Percentiles rank a stretch among this genome's conserved stretches.
Conservation (phyloP, 345 rosid genomes). For the Triadica sebifera region DNA sequence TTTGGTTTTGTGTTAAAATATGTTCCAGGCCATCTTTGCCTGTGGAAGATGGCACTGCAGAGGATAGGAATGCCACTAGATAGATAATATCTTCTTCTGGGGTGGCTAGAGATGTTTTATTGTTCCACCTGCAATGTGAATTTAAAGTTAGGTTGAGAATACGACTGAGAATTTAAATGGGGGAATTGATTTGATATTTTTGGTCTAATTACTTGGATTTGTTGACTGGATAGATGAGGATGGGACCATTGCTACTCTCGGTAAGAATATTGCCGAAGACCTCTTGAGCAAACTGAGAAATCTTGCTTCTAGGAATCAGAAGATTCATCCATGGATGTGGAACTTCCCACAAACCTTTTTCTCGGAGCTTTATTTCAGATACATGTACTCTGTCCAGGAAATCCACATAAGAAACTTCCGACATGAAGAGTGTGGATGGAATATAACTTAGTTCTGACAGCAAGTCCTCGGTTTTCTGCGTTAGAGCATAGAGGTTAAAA, state of each 20-base stretch:
- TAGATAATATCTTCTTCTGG: conserved; percentile 80
- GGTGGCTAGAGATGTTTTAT: conserved; percentile 60
- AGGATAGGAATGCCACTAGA: conserved; percentile 71
- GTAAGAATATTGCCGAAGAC: conserved; percentile 68
- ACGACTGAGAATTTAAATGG: not conserved
- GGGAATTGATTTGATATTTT: not conserved
- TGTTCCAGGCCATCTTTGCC: conserved; percentile 54
- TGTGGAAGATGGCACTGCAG: conserved; percentile 64
- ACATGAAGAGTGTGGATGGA: conserved; percentile 62
- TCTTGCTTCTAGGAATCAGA: conserved; percentile 65
- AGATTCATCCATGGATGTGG: conserved; percentile 98
- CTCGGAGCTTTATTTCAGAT: conserved; percentile 63
- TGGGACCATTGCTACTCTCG: conserved; percentile 73
- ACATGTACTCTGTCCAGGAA: conserved; percentile 87
- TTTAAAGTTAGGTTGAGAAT: conserved; percentile 2
- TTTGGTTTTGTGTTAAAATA: conserved; percentile 54
- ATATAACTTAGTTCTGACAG: conserved; percentile 66
- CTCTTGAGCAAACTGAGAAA: conserved; percentile 47
- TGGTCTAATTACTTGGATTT: conserved; percentile 57
- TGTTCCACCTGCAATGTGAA: conserved; percentile 74
- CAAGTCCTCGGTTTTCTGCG: conserved; percentile 54
- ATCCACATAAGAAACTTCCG: conserved; percentile 68
- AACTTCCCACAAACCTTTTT: conserved; percentile 84
- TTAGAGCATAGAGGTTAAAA: conserved; percentile 3
- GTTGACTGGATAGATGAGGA: conserved; percentile 82